These are phyloP conservation scores for Tuber melanosporum DNA, from an alignment of 495 filamentous ascomycete species.

Conservation along the genomic window DNA sequence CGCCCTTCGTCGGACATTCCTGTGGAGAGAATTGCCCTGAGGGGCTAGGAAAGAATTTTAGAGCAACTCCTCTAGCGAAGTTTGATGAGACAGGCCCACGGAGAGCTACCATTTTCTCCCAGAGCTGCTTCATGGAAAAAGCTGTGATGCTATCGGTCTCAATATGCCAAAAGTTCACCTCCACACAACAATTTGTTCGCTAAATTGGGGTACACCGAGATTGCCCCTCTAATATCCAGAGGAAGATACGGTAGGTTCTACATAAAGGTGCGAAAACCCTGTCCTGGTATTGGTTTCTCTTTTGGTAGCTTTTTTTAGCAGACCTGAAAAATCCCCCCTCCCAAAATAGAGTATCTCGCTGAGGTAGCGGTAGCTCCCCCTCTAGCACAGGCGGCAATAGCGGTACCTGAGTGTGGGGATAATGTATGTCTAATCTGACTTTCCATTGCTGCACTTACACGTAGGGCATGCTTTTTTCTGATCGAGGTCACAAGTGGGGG, in stretches of 20 bases:
- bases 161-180: neutral
- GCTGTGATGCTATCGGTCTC: neutral
- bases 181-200: constrained; percentile 6
- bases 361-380: neutral
- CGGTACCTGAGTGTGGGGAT: constrained; percentile 4
- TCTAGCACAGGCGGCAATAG: constrained; percentile 8
- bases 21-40: constrained; percentile 4
- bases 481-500: constrained; percentile 20
- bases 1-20: neutral
- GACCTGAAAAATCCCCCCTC: neutral
- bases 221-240: neutral
- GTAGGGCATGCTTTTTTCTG: neutral
- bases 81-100: neutral
- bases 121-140: neutral
- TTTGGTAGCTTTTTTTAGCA: neutral
- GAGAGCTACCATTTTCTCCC: neutral
- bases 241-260: neutral
- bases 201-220: neutral
- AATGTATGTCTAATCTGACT: constrained; percentile 12
- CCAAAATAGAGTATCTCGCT: constrained; percentile 16
- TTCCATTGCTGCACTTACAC: neutral
- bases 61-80: neutral
- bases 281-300: constrained; percentile 8
- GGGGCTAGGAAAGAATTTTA: constrained; percentile 10
- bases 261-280: neutral